These are phyloP conservation scores for Aspergillus avenaceus DNA, from an alignment of 495 filamentous ascomycete species.

Conservation along the genomic window DNA sequence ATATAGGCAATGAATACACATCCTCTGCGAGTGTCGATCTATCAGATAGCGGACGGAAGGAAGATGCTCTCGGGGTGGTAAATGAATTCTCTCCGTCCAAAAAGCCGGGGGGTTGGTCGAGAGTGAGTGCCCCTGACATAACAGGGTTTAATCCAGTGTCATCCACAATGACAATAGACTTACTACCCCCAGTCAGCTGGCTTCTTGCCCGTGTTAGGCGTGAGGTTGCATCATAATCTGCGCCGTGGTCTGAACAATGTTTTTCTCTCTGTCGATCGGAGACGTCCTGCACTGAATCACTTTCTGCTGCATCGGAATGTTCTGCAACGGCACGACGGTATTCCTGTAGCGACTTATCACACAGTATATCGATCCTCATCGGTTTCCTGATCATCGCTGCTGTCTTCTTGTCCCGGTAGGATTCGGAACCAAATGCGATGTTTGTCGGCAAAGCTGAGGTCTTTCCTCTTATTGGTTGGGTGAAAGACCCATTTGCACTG, in stretches of 20 bases:
- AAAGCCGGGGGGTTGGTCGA: slow-evolving; percentile 10
- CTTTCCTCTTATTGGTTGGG: slow-evolving; percentile 26
- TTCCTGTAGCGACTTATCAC: slow-evolving; percentile 67
- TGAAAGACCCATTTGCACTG: slow-evolving; percentile 36
- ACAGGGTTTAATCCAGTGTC: slow-evolving; percentile 36
- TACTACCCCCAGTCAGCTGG: slow-evolving; percentile 70
- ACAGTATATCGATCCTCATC: slow-evolving; percentile 68
- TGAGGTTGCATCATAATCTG: slow-evolving; percentile 1
- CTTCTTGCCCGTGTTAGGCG: slow-evolving; percentile 39
- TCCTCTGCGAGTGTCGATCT: slow-evolving; percentile 24
- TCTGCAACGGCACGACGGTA: slow-evolving; percentile 38
- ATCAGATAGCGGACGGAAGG: slow-evolving; percentile 18
- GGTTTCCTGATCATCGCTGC: slow-evolving; percentile 31
- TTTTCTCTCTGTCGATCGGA: slow-evolving; percentile 5
- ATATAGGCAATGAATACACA: slow-evolving; percentile 31
- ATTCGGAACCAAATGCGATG: slow-evolving; percentile 43
- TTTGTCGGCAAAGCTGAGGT: slow-evolving; percentile 44
- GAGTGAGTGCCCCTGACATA: slow-evolving; percentile 32
- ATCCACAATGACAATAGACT: slow-evolving; percentile 86
- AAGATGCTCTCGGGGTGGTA: slow-evolving; percentile 13
- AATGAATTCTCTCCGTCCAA: slow-evolving; percentile 11
- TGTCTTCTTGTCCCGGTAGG: slow-evolving; percentile 41
- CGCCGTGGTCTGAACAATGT: not conserved
- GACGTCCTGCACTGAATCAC: slow-evolving; percentile 4
- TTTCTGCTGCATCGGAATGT: slow-evolving; percentile 4